Evolutionary conservation across 2,329 filamentous ascomycete genomes (phyloP), one percentile per base, ranked within the genome.

Genomic region (Hypoxylon sp.): DNA sequence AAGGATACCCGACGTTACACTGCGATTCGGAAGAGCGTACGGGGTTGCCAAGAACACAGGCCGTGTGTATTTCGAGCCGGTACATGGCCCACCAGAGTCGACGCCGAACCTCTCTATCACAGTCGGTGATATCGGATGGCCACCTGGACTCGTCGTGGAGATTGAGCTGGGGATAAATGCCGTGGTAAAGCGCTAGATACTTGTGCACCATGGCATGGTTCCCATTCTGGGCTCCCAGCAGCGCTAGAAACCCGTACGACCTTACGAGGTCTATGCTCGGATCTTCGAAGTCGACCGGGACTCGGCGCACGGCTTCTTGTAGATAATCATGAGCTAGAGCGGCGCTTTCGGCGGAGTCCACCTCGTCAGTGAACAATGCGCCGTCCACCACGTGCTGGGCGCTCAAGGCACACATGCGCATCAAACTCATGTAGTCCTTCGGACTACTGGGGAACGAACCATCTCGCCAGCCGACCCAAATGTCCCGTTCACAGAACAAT

Each of bases 51-150:
- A 38, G 35, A 21, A 38, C 35, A 38, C 35, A 38, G 18, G 35
- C 35, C 4, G 35, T 38, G 35, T 38, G 35, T 8, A 38, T 20
- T 8, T 38, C 35, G 21, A 38, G 35, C 5, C 35, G 35, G 35
- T 38, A 38, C 35, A 41, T 24, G 11, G 21, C 38, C 38, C 38
- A 41, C 38, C 38, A 41, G 20, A 41, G 38, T 24, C 38, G 38
- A 24, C 38, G 38, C 20, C 10, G 21, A 24, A 41, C 38, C 10
- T 41, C 18, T 13, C 38, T 24, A 41, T 41, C 38, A 24, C 20
- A 41, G 20, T 24, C 38, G 38, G 38, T 24, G 11, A 17, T 41
- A 8, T 24, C 38, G 3, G 20, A 6, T n/a, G 20, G 35, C 35
- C 35, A 38, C 3, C 17, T 18, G 35, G 15, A 38, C 20, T 38